Percentiles rank a stretch among this genome's conserved stretches.
Conservation (phyloP, 2,329 filamentous ascomycete genomes). For the Orbilia blumenaviensis region DNA sequence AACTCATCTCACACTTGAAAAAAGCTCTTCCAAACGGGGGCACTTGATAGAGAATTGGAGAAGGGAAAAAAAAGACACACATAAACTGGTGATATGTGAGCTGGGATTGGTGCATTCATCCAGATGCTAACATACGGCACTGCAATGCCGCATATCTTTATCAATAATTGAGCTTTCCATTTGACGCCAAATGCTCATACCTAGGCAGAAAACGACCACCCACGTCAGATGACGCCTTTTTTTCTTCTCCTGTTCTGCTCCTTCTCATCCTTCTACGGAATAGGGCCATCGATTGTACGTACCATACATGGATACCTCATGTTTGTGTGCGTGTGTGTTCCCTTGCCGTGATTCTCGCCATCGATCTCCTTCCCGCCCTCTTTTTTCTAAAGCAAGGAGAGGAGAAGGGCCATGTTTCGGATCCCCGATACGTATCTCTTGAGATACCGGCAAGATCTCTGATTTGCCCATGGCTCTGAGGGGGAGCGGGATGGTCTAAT, state of each 20-base stretch:
- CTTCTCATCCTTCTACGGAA: background rate
- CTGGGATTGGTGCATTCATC: conserved; percentile 8
- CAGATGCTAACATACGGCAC: too few relatives aligned
- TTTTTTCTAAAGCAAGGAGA: conserved; percentile 21
- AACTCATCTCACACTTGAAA: conserved; percentile 31
- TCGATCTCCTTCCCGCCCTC: conserved; percentile 29
- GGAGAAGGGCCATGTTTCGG: conserved; percentile 21
- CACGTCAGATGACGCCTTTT: conserved; percentile 34
- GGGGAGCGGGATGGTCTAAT: conserved; percentile 20
- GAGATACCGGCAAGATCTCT: conserved; percentile 8
- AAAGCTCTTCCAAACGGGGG: conserved; percentile 25
- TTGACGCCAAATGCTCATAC: too few relatives aligned
- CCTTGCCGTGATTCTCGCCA: conserved; percentile 9
- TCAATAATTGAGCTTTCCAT: conserved; percentile 17
- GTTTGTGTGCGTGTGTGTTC: background rate
- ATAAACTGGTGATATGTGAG: background rate
- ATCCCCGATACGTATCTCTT: conserved; percentile 35
- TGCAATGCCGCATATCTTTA: too few relatives aligned
- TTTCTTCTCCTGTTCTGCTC: too few relatives aligned
- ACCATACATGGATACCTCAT: too few relatives aligned
- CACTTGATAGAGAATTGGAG: conserved; percentile 40
- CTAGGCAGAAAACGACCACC: conserved; percentile 35
- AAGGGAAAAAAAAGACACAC: too few relatives aligned
- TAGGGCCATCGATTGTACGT: conserved; percentile 3
- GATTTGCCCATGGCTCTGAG: too few relatives aligned